A percentile compares a stretch with the other conserved stretches of the same genome.
Evolutionary conservation across 495 filamentous ascomycete species (phyloP).

Genomic region (Neurospora cerealis): DNA sequence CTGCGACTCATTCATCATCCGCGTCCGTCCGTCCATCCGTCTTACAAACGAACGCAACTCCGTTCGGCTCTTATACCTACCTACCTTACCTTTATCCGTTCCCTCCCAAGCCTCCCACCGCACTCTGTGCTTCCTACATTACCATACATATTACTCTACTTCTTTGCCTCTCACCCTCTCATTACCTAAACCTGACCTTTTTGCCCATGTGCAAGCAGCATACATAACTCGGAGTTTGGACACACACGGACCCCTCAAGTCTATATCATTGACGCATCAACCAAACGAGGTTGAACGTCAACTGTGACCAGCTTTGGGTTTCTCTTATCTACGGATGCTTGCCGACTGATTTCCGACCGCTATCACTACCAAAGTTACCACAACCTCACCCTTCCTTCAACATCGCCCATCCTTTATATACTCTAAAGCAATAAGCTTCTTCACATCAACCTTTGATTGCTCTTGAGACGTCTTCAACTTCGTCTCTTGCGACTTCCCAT

Average conservation of each 20-base stretch:
- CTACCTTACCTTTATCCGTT: neutral
- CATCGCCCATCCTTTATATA: neutral
- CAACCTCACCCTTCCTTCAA: neutral
- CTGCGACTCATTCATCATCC: neutral
- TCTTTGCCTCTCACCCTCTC: neutral
- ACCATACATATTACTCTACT: neutral
- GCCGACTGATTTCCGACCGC: neutral
- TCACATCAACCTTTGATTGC: neutral
- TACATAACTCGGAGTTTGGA: neutral
- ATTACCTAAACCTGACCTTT: neutral
- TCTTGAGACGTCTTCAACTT: neutral
- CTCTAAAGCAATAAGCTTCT: neutral
- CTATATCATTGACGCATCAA: neutral
- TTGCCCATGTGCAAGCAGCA: neutral
- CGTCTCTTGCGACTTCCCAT: neutral
- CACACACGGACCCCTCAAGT: neutral
- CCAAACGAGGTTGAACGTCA: neutral
- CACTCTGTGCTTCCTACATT: neutral
- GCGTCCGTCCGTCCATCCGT: neutral
- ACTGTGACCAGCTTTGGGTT: neutral
- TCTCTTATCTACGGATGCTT: neutral
- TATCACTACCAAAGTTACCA: neutral
- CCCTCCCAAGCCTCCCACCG: neutral
- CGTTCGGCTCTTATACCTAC: neutral
- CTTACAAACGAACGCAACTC: neutral